These are phyloP conservation scores for Plantago lanceolata DNA, from an alignment of 305 asterid genomes.

Conservation along the genomic window DNA sequence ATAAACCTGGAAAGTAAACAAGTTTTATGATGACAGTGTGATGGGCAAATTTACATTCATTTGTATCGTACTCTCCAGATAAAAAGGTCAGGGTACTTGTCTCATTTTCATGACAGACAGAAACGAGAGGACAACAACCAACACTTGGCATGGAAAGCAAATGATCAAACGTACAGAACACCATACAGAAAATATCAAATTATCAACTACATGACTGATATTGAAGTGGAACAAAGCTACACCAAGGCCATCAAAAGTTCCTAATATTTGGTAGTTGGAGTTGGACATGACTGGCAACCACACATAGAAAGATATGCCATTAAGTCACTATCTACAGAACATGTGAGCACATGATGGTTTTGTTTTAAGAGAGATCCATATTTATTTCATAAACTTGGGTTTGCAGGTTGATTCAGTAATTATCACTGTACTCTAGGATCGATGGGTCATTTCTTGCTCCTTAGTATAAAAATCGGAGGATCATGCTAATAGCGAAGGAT, in stretches of 20 bases:
- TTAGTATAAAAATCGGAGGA: neutral
- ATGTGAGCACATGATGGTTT: neutral
- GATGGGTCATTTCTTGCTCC: neutral
- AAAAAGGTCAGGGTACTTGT: neutral
- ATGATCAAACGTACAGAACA: neutral
- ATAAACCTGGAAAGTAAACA: constrained; percentile 56
- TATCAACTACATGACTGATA: neutral
- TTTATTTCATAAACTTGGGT: neutral
- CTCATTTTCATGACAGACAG: neutral
- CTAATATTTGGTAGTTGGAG: neutral
- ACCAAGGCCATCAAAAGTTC: neutral
- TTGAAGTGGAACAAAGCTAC: neutral
- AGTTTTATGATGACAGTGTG: neutral
- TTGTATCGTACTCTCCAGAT: neutral
- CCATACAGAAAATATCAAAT: neutral
- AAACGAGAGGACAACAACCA: neutral
- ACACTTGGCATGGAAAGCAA: neutral
- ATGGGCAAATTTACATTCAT: neutral
- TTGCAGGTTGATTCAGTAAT: neutral
- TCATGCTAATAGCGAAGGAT: constrained; percentile 9
- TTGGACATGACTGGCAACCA: neutral
- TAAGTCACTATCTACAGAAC: neutral
- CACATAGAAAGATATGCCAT: neutral
- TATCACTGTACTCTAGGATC: neutral
- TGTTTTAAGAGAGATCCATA: neutral